These are phyloP conservation scores for Cucumis cinereus DNA, from an alignment of 306 rosid genomes.

Conservation along the genomic window DNA sequence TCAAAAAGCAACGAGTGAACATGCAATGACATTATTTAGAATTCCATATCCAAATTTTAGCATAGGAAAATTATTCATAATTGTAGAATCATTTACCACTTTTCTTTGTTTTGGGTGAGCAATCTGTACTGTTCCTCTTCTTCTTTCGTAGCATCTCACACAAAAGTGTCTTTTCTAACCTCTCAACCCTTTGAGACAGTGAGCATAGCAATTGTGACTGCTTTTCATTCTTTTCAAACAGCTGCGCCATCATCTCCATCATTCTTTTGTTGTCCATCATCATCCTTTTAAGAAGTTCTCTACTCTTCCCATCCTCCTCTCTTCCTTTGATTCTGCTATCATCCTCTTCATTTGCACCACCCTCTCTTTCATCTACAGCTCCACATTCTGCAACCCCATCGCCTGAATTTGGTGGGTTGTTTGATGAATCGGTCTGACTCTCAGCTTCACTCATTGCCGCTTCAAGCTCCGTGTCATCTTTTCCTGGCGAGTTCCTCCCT, in stretches of 20 bases:
- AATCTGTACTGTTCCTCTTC: constrained; percentile 22
- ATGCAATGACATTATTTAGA: not conserved
- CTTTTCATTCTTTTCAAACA: constrained; percentile 33
- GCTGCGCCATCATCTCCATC: constrained; percentile 41
- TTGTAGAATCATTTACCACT: not conserved
- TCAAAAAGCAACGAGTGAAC: not conserved
- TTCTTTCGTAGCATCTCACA: constrained; percentile 38
- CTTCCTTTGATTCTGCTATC: not conserved
- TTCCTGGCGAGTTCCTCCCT: not conserved
- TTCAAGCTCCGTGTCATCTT: not conserved
- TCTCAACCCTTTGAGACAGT: constrained; percentile 47
- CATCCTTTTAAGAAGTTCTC: constrained; percentile 36
- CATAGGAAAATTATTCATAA: not conserved
- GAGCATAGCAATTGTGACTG: constrained; percentile 38
- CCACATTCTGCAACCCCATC: not conserved
- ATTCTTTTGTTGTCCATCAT: constrained; percentile 45
- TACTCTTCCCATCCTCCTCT: constrained; percentile 7
- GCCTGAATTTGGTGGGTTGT: not conserved
- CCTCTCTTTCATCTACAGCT: constrained; percentile 5
- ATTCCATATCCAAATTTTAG: not conserved
- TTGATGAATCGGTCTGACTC: constrained; percentile 7
- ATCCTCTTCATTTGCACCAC: not conserved
- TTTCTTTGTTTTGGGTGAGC: not conserved
- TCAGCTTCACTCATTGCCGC: not conserved
- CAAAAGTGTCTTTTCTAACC: constrained; percentile 39